Evolutionary conservation across 352 stramenopile species (phyloP).

Genomic region (Phytopythium cucurbitacearum): DNA sequence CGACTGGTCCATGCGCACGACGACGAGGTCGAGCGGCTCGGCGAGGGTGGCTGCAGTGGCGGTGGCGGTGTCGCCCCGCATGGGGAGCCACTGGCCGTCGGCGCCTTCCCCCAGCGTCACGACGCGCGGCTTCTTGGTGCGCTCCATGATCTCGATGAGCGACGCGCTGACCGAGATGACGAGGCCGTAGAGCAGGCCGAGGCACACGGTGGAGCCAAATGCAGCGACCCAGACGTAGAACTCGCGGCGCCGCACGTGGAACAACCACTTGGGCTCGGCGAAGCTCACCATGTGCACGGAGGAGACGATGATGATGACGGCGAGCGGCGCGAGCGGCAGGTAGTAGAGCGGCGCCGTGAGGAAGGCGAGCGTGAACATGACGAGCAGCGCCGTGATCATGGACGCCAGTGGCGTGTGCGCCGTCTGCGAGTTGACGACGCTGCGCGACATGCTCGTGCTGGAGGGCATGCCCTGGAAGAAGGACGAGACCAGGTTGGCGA

Average conservation of each 20-base stretch:
- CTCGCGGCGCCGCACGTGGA: slow-evolving; percentile 42
- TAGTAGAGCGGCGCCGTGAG: slow-evolving; percentile 88
- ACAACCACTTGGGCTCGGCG: slow-evolving; percentile 84
- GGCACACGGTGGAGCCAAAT: slow-evolving; percentile 41
- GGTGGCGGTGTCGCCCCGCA: slow-evolving; percentile 8
- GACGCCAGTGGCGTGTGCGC: slow-evolving; percentile 85
- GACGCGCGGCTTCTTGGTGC: slow-evolving; percentile 50
- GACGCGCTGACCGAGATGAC: slow-evolving; percentile 53
- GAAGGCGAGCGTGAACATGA: slow-evolving; percentile 88
- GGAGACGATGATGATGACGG: slow-evolving; percentile 88
- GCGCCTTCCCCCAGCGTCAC: slow-evolving; percentile 32
- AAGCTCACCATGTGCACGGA: slow-evolving; percentile 87
- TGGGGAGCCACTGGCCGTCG: slow-evolving; percentile 29
- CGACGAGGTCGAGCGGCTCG: slow-evolving; percentile 31
- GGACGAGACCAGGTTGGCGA: slow-evolving; percentile 84
- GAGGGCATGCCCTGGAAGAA: slow-evolving; percentile 91
- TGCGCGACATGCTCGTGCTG: slow-evolving; percentile 87
- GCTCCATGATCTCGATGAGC: slow-evolving; percentile 58
- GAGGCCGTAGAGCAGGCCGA: slow-evolving; percentile 45
- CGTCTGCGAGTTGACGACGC: slow-evolving; percentile 89
- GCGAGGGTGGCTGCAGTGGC: slow-evolving; percentile 1
- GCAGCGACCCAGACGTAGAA: slow-evolving; percentile 59
- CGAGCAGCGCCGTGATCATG: slow-evolving; percentile 85
- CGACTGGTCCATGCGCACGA: slow-evolving; percentile 57
- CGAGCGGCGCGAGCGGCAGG: slow-evolving; percentile 83